Evolutionary conservation across 108 stramenopile species (phyloP).

Genomic region (Nitzschia inconspicua): DNA sequence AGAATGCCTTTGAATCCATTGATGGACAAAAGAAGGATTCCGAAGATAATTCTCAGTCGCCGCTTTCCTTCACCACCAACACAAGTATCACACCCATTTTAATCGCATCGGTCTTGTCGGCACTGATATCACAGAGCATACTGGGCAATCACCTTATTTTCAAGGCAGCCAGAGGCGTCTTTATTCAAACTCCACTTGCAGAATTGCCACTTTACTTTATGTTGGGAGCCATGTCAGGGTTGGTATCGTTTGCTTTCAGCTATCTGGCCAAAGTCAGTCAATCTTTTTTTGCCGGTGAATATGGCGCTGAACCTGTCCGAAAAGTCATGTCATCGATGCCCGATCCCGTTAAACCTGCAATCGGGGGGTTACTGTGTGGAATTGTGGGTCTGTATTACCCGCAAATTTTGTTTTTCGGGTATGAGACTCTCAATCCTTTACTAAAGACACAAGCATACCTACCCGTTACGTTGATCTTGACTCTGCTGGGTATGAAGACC

Average conservation of each 20-base stretch:
- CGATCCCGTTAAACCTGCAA: slow-evolving; percentile 52
- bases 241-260: slow-evolving; percentile 65
- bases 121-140: slow-evolving; percentile 65
- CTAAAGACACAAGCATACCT: slow-evolving; percentile 50
- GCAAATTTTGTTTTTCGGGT: slow-evolving; percentile 91
- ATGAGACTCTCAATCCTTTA: slow-evolving; percentile 87
- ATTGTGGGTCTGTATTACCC: slow-evolving; percentile 70
- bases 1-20: slow-evolving; percentile 45
- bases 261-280: slow-evolving; percentile 53
- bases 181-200: slow-evolving; percentile 67
- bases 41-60: background rate
- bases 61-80: too few species aligned
- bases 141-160: slow-evolving; percentile 78
- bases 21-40: background rate
- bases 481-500: slow-evolving; percentile 57
- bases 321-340: slow-evolving; percentile 42
- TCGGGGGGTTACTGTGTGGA: slow-evolving; percentile 77
- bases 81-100: slow-evolving; percentile 73
- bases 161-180: slow-evolving; percentile 56
- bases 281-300: slow-evolving; percentile 50
- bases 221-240: slow-evolving; percentile 70
- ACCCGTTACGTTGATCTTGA: slow-evolving; percentile 50
- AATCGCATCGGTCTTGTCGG: slow-evolving; percentile 69
- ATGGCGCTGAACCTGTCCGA: slow-evolving; percentile 49
- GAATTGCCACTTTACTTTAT: slow-evolving; percentile 87